phyloP scores from a whole-genome alignment of 495 filamentous ascomycete species.

The Trichoderma parareesei region DNA sequence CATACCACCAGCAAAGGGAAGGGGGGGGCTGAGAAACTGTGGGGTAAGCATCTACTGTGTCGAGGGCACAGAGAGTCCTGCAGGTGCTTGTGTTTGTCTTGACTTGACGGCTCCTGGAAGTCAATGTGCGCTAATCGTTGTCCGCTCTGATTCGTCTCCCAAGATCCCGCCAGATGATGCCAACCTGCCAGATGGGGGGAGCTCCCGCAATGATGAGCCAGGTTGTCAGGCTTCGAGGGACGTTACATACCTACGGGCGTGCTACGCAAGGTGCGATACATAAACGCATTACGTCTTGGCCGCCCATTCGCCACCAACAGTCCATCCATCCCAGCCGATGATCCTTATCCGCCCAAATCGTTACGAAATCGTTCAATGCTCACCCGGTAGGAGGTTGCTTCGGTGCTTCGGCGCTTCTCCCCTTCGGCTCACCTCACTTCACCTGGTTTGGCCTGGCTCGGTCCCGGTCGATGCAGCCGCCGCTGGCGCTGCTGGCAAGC shows the following conservation, averaged over 20 bases:
- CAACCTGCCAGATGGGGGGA: not conserved
- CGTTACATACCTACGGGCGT: not conserved
- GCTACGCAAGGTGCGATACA: not conserved
- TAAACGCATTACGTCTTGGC: constrained; percentile 9
- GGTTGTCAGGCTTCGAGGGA: not conserved
- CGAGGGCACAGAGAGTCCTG: no score
- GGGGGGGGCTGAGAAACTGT: not conserved
- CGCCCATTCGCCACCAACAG: constrained; percentile 5
- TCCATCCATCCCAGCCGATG: not conserved
- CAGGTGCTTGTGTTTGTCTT: no score
- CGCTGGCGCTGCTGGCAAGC: constrained; percentile 2
- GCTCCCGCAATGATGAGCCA: not conserved
- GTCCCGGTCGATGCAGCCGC: not conserved
- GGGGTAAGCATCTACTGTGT: not conserved
- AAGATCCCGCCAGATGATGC: not conserved
- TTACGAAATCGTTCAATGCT: no score
- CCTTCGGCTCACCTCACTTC: constrained; percentile 1
- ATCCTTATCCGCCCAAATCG: not conserved
- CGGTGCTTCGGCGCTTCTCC: constrained; percentile 8
- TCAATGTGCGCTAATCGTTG: not conserved
- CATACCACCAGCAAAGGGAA: not conserved
- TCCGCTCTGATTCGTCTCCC: not conserved
- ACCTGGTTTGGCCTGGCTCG: not conserved
- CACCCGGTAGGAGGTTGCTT: not conserved
- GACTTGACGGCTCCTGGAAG: no score